Conservation (phyloP, 2,329 filamentous ascomycete genomes). For the Clarireedia paspali region DNA sequence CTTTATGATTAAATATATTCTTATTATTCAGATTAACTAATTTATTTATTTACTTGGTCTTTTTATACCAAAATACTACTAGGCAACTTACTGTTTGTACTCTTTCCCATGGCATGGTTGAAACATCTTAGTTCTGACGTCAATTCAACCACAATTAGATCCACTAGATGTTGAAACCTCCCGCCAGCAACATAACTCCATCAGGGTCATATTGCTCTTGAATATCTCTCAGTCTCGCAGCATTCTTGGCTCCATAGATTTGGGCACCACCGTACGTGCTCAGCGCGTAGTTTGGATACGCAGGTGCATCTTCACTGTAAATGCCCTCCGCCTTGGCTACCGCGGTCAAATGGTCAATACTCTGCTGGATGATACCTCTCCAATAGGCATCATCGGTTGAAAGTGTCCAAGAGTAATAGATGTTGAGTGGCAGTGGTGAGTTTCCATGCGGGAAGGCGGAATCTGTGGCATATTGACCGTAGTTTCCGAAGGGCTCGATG, state of each 20-base stretch:
- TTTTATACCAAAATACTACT: no score
- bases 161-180: slow-evolving; percentile 11
- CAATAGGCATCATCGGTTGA: slow-evolving; percentile 25
- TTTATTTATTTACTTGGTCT: no score
- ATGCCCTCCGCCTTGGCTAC: slow-evolving; percentile 26
- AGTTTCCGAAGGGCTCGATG: slow-evolving; percentile 27
- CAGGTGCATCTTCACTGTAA: slow-evolving; percentile 18
- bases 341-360: slow-evolving; percentile 21
- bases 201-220: slow-evolving; percentile 21
- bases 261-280: slow-evolving; percentile 12
- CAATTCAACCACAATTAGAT: no score
- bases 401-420: slow-evolving; percentile 26
- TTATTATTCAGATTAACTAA: background rate
- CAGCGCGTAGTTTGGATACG: slow-evolving; percentile 20
- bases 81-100: no score
- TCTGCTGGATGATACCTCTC: slow-evolving; percentile 20
- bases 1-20: background rate
- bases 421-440: slow-evolving; percentile 23
- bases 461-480: slow-evolving; percentile 26
- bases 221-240: slow-evolving; percentile 21
- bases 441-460: slow-evolving; percentile 28
- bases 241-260: slow-evolving; percentile 30
- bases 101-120: no score
- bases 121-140: no score
- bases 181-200: slow-evolving; percentile 23